Evolutionary conservation across 257 asterid species (phyloP).

Genomic region (Ballota nigra): DNA sequence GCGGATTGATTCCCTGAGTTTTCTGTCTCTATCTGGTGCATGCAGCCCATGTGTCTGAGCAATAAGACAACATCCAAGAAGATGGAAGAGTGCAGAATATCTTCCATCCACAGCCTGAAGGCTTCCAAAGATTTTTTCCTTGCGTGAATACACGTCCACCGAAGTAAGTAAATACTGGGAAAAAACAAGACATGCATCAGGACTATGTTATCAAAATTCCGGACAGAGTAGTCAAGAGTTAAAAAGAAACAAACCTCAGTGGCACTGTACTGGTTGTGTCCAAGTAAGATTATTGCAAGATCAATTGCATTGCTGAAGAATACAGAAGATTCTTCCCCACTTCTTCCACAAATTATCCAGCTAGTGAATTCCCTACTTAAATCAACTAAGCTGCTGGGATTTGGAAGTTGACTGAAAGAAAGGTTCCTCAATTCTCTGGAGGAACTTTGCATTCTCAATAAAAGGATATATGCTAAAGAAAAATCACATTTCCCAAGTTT

Average conservation of each 20-base stretch:
- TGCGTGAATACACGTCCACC: conserved; percentile 76
- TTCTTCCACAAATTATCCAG: conserved; percentile 89
- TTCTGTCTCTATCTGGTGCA: conserved; percentile 54
- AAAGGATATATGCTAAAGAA: conserved; percentile 66
- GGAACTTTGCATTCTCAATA: conserved; percentile 54
- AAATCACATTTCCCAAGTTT: conserved; percentile 85
- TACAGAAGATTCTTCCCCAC: conserved; percentile 68
- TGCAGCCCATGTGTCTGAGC: conserved; percentile 75
- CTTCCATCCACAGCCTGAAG: conserved; percentile 64
- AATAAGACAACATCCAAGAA: conserved; percentile 89
- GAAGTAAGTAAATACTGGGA: conserved; percentile 69
- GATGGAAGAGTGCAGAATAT: conserved; percentile 67
- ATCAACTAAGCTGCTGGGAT: conserved; percentile 54
- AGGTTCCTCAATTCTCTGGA: conserved; percentile 41
- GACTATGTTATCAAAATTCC: conserved; percentile 24
- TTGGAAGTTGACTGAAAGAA: conserved; percentile 46
- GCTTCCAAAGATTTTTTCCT: conserved; percentile 70
- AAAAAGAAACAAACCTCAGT: conserved; percentile 61
- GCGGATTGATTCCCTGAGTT: conserved; percentile 73
- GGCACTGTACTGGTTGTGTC: conserved; percentile 78
- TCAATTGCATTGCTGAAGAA: conserved; percentile 81
- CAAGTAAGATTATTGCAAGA: conserved; percentile 68
- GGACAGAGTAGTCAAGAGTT: conserved; percentile 21
- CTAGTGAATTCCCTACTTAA: conserved; percentile 73
- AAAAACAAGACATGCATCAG: conserved; percentile 36